These are phyloP conservation scores for Oxalis stricta DNA, from an alignment of 441 rosid genomes.

Conservation along the genomic window DNA sequence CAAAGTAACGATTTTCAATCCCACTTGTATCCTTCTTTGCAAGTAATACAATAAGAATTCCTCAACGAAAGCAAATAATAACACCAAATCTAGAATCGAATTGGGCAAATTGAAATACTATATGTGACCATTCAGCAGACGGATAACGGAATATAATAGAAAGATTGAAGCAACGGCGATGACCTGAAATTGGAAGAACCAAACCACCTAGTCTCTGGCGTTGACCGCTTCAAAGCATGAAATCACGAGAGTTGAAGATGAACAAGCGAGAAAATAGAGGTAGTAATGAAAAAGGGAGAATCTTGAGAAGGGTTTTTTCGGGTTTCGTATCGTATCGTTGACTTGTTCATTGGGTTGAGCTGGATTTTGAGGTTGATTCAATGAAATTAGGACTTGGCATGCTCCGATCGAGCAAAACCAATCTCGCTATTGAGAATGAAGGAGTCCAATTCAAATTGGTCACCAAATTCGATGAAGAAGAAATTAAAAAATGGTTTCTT, in stretches of 20 bases:
- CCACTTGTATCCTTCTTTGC: constrained; percentile 38
- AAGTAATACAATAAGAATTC: constrained; percentile 35
- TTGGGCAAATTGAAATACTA: constrained; percentile 16
- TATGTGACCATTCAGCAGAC: constrained; percentile 5
- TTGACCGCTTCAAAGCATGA: constrained; percentile 37
- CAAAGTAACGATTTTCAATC: constrained; percentile 43
- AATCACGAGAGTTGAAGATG: constrained; percentile 35
- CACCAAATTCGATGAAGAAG: no score
- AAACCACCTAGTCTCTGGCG: constrained; percentile 49
- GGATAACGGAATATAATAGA: constrained; percentile 24
- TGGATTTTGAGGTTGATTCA: constrained; percentile 7
- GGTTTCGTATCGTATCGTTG: constrained; percentile 1
- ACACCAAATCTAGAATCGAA: constrained; percentile 20
- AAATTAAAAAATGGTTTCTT: no score
- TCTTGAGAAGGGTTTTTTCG: constrained; percentile 8
- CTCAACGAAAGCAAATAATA: constrained; percentile 33
- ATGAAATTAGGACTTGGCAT: constrained; percentile 30
- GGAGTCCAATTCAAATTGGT: constrained; percentile 32
- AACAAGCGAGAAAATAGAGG: constrained; percentile 30
- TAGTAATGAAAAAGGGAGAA: constrained; percentile 10
- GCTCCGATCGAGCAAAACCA: constrained; percentile 47
- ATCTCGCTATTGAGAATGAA: constrained; percentile 36
- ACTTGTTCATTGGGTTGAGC: constrained; percentile 9
- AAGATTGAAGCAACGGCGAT: constrained; percentile 42
- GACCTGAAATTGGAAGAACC: constrained; percentile 47